Percentiles rank a stretch among this genome's conserved stretches.
These are phyloP conservation scores for Mangifera indica DNA, from an alignment of 345 rosid species.

Conservation along the genomic window DNA sequence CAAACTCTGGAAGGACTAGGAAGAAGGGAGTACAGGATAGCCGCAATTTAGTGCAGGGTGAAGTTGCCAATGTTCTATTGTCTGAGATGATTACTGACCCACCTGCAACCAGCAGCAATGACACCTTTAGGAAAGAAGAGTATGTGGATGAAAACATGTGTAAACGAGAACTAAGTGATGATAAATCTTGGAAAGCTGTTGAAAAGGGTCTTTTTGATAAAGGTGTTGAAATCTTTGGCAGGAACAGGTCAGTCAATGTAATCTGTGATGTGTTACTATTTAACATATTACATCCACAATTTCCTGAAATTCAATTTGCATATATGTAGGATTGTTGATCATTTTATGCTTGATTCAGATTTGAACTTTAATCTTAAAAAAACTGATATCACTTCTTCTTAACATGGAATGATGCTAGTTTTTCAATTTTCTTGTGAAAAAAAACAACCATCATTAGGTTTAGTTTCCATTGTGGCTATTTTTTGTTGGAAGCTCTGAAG, in stretches of 20 bases:
- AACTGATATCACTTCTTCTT: neutral
- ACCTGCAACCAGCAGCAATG: slow-evolving; percentile 44
- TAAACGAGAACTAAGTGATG: slow-evolving; percentile 48
- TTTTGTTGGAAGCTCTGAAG: slow-evolving; percentile 9
- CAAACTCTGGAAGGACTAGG: slow-evolving; percentile 48
- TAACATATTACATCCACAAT: neutral
- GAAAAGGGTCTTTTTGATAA: slow-evolving; percentile 89
- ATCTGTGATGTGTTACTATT: neutral
- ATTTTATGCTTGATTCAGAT: neutral
- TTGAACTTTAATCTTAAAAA: neutral
- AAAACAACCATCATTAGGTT: neutral
- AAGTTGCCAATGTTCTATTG: slow-evolving; percentile 35
- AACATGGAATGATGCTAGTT: slow-evolving; percentile 11
- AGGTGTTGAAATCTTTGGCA: slow-evolving; percentile 93
- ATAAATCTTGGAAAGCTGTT: slow-evolving; percentile 72
- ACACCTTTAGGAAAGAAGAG: slow-evolving; percentile 61
- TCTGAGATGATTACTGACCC: slow-evolving; percentile 46
- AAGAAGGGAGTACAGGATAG: slow-evolving; percentile 50
- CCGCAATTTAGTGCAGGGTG: slow-evolving; percentile 37
- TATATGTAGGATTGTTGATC: slow-evolving; percentile 6
- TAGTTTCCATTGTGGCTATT: neutral
- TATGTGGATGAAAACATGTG: slow-evolving; percentile 57
- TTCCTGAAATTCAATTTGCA: slow-evolving; percentile 1
- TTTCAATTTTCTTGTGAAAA: slow-evolving; percentile 2
- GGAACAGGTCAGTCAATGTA: slow-evolving; percentile 63